These are phyloP conservation scores for Thelonectria olida DNA, from an alignment of 2,329 filamentous ascomycete species.

Conservation along the genomic window DNA sequence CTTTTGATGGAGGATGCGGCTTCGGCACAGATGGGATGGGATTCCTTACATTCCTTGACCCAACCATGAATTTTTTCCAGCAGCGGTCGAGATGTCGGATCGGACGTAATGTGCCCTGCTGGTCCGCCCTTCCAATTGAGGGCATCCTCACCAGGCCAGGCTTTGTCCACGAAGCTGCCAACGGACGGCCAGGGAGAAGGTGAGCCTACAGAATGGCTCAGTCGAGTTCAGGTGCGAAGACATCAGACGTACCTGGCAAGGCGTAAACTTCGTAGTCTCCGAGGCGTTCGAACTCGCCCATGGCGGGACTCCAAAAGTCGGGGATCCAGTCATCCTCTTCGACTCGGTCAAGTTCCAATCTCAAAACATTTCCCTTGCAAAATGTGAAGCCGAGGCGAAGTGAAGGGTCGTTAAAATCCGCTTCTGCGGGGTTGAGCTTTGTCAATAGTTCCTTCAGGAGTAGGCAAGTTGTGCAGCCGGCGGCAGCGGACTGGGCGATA, in stretches of 20 bases:
- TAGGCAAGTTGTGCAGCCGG: slow-evolving; percentile 25
- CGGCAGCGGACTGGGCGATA: not conserved
- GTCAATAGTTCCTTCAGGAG: slow-evolving; percentile 16
- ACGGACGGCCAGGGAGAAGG: slow-evolving; percentile 33
- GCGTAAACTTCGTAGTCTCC: slow-evolving; percentile 31
- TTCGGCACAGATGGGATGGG: slow-evolving; percentile 27
- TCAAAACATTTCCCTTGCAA: slow-evolving; percentile 21
- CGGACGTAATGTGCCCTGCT: slow-evolving; percentile 23
- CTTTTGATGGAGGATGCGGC: slow-evolving; percentile 6
- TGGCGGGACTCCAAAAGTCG: slow-evolving; percentile 22
- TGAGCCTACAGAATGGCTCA: not conserved
- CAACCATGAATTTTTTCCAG: slow-evolving; percentile 29
- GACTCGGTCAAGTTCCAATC: not conserved
- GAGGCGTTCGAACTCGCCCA: not conserved
- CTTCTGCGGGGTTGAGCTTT: slow-evolving; percentile 13
- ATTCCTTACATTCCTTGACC: slow-evolving; percentile 26
- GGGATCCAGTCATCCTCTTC: slow-evolving; percentile 13
- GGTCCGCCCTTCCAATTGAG: slow-evolving; percentile 16
- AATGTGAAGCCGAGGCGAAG: slow-evolving; percentile 25
- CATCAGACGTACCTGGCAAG: slow-evolving; percentile 20
- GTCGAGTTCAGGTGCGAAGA: not conserved
- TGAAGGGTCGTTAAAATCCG: slow-evolving; percentile 12
- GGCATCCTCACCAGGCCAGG: slow-evolving; percentile 18
- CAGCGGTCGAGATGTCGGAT: slow-evolving; percentile 19
- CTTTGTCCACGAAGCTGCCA: slow-evolving; percentile 22